Percentiles rank a stretch among this genome's conserved stretches.
phyloP scores from a whole-genome alignment of 192 early-diverging fungal species.

The Rhizoclosmatium sp. region DNA sequence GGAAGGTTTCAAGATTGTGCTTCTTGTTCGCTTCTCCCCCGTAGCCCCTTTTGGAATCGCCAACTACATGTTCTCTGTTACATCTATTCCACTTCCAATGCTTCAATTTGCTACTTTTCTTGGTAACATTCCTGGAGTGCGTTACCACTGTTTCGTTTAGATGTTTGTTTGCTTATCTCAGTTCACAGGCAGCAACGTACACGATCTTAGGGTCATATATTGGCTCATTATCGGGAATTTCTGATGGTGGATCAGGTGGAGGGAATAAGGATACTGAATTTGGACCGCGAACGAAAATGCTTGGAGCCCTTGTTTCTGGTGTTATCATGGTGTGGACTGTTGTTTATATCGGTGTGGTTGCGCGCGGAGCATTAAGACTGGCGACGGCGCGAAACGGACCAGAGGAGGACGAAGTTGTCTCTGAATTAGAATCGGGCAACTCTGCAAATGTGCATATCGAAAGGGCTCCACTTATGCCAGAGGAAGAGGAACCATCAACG shows the following conservation, averaged over 20 bases:
- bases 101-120: slow-evolving; percentile 27
- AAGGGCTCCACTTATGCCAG: slow-evolving; percentile 4
- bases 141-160: background rate
- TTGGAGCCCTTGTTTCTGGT: slow-evolving; percentile 25
- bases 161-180: background rate
- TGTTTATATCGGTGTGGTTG: slow-evolving; percentile 42
- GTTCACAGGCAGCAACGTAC: slow-evolving; percentile 23
- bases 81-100: slow-evolving; percentile 22
- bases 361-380: slow-evolving; percentile 34
- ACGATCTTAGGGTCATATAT: slow-evolving; percentile 39
- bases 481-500: background rate
- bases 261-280: background rate
- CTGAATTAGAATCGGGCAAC: background rate
- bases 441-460: background rate
- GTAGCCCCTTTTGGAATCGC: slow-evolving; percentile 39
- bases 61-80: slow-evolving; percentile 39
- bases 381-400: slow-evolving; percentile 4
- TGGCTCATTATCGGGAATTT: slow-evolving; percentile 28
- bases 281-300: background rate
- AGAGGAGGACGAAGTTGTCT: background rate
- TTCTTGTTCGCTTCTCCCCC: slow-evolving; percentile 40
- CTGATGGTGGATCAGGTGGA: slow-evolving; percentile 3
- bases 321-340: slow-evolving; percentile 31
- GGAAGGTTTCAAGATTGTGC: slow-evolving; percentile 42
- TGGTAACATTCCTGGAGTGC: slow-evolving; percentile 33